These are phyloP conservation scores for Boletellus emodensis DNA, from an alignment of 768 basidiomycete genomes.

Conservation along the genomic window DNA sequence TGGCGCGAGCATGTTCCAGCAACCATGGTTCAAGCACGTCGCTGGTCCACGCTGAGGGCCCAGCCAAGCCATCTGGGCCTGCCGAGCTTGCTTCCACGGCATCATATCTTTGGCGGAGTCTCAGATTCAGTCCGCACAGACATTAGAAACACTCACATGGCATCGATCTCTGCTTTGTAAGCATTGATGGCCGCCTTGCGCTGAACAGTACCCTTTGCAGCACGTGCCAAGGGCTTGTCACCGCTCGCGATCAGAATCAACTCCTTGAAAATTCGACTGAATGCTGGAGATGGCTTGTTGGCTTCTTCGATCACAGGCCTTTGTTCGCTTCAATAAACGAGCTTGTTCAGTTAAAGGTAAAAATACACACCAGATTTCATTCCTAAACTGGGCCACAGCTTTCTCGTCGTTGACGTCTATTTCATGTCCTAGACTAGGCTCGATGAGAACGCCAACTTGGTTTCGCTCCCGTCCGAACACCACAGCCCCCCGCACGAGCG, in stretches of 20 bases:
- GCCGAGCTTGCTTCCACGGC: not conserved
- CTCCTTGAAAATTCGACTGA: slow-evolving; percentile 45
- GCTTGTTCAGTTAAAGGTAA: not conserved
- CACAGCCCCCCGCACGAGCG: slow-evolving; percentile 20
- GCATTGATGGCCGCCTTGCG: slow-evolving; percentile 14
- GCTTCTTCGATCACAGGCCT: slow-evolving; percentile 41
- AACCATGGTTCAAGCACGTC: slow-evolving; percentile 11
- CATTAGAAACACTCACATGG: slow-evolving; percentile 11
- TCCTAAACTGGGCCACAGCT: slow-evolving; percentile 28
- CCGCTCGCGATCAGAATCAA: slow-evolving; percentile 43
- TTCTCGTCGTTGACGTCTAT: slow-evolving; percentile 23
- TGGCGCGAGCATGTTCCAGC: slow-evolving; percentile 1
- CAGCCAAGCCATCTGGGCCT: not conserved
- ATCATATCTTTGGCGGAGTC: slow-evolving; percentile 3
- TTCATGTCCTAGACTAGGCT: slow-evolving; percentile 13
- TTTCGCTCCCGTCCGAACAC: slow-evolving; percentile 35
- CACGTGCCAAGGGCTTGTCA: slow-evolving; percentile 39
- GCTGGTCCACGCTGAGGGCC: slow-evolving; percentile 2
- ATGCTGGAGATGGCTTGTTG: slow-evolving; percentile 35
- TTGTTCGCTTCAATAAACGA: not conserved
- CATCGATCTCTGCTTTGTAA: slow-evolving; percentile 26
- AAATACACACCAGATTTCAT: slow-evolving; percentile 27
- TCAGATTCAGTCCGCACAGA: not conserved
- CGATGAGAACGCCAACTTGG: slow-evolving; percentile 32
- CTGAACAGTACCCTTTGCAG: slow-evolving; percentile 30